phyloP scores from a whole-genome alignment of 306 rosid species.

The Adenanthera pavonina region DNA sequence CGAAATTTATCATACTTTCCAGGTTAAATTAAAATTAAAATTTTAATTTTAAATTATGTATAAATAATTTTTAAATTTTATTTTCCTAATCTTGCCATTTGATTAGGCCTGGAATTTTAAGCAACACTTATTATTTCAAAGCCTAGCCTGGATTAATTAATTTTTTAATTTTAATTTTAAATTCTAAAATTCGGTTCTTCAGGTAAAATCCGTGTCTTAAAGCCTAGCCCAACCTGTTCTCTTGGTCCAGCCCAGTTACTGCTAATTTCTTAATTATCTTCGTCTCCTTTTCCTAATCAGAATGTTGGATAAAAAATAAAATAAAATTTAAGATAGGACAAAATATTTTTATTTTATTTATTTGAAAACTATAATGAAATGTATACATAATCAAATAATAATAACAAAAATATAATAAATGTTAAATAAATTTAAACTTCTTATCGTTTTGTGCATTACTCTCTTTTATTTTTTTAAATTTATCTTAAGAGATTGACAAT shows the following conservation, averaged over 20 bases:
- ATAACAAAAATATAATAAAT: neutral
- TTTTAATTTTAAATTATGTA: neutral
- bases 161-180: too few relatives aligned
- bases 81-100: too few relatives aligned
- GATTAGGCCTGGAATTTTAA: too few relatives aligned
- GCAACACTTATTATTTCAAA: too few relatives aligned
- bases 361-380: neutral
- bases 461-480: neutral
- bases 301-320: neutral
- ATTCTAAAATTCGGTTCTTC: too few relatives aligned
- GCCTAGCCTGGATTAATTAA: too few relatives aligned
- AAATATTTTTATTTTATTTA: too few relatives aligned
- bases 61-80: neutral
- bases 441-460: neutral
- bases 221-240: neutral
- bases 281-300: too few relatives aligned
- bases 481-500: neutral
- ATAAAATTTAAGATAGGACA: neutral
- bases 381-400: neutral
- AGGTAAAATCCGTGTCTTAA: neutral
- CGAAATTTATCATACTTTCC: neutral
- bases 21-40: neutral
- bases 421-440: neutral
- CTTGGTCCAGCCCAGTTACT: neutral
- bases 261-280: too few relatives aligned